A percentile compares a stretch with the other conserved stretches of the same genome.
Evolutionary conservation across 139 green algal genomes (phyloP).

Genomic region (Chlorella vulgaris): DNA sequence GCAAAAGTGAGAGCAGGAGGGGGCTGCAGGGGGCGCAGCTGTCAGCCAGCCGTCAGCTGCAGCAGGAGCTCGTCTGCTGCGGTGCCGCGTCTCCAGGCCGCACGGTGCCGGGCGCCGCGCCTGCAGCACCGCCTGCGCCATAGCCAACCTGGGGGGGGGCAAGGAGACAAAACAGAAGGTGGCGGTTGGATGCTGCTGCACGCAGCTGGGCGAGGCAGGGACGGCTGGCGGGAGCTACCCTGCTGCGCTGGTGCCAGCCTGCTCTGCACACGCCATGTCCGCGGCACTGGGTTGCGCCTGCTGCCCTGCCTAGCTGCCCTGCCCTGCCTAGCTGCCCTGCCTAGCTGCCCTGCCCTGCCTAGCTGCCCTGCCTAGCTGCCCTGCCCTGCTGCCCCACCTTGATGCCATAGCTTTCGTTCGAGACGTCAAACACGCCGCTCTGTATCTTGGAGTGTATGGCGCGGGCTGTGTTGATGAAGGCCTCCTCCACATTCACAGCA

Average conservation of each 20-base stretch:
- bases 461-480: constrained; percentile 98
- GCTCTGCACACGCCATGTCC: neutral
- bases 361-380: neutral
- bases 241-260: too few relatives aligned
- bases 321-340: too few relatives aligned
- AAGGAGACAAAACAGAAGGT: too few relatives aligned
- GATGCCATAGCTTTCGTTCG: constrained; percentile 98
- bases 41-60: neutral
- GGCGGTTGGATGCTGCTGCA: too few relatives aligned
- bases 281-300: too few relatives aligned
- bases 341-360: too few relatives aligned
- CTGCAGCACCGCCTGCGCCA: constrained; percentile 61
- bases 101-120: constrained; percentile 29
- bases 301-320: too few relatives aligned
- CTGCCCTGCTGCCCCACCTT: constrained; percentile 69
- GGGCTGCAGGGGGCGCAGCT: neutral
- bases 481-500: constrained; percentile 98
- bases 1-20: neutral
- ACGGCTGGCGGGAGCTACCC: too few relatives aligned
- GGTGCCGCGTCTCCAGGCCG: constrained; percentile 36
- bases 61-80: constrained; percentile 23
- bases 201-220: too few relatives aligned
- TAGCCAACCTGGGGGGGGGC: constrained; percentile 82
- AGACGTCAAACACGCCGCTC: constrained; percentile 94
- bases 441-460: constrained; percentile 98